A percentile compares a stretch with the other conserved stretches of the same genome.
Evolutionary conservation across 805 yeast species (phyloP).

Genomic region (Blastobotrys attinorum): DNA sequence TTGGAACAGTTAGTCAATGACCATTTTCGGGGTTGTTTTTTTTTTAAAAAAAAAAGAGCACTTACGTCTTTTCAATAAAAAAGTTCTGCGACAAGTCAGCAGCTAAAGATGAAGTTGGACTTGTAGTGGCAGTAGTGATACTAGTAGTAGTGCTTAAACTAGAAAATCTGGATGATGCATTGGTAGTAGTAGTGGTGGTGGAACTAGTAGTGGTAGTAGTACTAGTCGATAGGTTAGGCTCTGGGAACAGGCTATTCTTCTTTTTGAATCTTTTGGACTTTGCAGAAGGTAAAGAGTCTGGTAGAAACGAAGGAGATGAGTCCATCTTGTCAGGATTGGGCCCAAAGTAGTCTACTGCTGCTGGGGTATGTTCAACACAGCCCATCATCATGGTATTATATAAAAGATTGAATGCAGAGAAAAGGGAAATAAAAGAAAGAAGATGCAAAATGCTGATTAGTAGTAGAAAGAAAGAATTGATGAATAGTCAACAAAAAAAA

Average conservation of each 20-base stretch:
- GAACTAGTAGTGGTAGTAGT: constrained; percentile 13
- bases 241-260: constrained; percentile 10
- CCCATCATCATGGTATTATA: neutral
- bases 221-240: constrained; percentile 9
- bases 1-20: neutral
- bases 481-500: neutral
- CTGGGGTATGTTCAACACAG: neutral
- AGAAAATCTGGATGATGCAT: constrained; percentile 30
- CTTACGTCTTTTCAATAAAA: constrained; percentile 24
- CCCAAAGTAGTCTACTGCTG: neutral
- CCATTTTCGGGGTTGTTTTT: too few relatives aligned
- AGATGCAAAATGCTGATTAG: neutral
- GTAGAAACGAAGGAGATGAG: constrained; percentile 17
- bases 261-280: constrained; percentile 9
- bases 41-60: neutral
- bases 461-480: neutral
- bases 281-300: constrained; percentile 8
- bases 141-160: constrained; percentile 27
- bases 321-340: constrained; percentile 2
- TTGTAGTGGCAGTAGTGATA: constrained; percentile 2
- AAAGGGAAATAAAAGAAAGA: neutral
- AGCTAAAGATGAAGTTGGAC: constrained; percentile 28
- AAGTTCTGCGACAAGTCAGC: constrained; percentile 32
- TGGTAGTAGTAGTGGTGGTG: constrained; percentile 29
- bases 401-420: neutral